Conservation (phyloP, 202 grass and related monocot species). For the Brachypodium distachyon region DNA sequence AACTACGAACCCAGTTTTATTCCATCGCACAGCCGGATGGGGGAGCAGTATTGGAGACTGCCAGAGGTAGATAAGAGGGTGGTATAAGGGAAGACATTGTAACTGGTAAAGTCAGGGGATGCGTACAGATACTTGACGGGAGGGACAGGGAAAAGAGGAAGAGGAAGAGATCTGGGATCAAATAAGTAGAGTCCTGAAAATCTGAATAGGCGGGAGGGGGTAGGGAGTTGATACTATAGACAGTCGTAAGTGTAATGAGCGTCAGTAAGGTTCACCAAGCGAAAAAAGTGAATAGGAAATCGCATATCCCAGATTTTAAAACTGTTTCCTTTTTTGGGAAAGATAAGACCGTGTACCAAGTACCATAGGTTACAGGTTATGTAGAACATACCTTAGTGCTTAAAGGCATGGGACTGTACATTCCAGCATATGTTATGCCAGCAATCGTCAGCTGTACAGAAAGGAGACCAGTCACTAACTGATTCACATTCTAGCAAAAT, state of each 20-base stretch:
- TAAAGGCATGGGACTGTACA: constrained; percentile 94
- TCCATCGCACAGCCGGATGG: neutral
- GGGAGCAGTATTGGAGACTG: neutral
- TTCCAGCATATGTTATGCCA: constrained; percentile 72
- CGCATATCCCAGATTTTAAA: neutral
- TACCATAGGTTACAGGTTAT: neutral
- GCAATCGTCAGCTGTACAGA: constrained; percentile 66
- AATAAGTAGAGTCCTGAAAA: neutral
- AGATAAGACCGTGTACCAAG: neutral
- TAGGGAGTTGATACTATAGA: too few relatives aligned
- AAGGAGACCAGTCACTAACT: constrained; percentile 27
- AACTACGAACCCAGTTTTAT: neutral
- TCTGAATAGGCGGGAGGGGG: neutral
- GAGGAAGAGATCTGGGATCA: neutral
- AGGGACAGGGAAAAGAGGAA: neutral
- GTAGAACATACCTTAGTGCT: constrained; percentile 52
- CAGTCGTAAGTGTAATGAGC: too few relatives aligned
- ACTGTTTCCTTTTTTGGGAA: neutral
- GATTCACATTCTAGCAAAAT: neutral
- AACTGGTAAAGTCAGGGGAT: too few relatives aligned
- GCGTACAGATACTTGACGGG: neutral
- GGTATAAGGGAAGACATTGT: neutral
- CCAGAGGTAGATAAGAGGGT: too few relatives aligned
- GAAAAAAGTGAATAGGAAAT: neutral
- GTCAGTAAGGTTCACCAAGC: neutral